Conservation (phyloP, 2,329 filamentous ascomycete species). For the Sordariomycetes sp. region DNA sequence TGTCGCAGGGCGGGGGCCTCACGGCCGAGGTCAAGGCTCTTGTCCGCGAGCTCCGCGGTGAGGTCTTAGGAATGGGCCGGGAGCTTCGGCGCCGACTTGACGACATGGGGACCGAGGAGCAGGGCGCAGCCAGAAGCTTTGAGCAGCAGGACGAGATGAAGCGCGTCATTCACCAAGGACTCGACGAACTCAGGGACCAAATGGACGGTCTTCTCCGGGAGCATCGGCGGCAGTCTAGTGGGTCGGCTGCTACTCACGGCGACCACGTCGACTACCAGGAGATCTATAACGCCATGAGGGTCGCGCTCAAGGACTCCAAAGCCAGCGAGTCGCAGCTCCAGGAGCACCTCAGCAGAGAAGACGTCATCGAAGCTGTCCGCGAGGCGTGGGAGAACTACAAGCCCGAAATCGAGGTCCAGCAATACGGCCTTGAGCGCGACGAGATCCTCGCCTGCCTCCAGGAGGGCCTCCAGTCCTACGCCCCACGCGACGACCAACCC, state of each 20-base stretch:
- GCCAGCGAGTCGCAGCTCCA: conserved; percentile 8
- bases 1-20: conserved; percentile 74
- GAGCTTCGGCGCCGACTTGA: conserved; percentile 83
- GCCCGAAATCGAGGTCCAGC: conserved; percentile 81
- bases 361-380: conserved; percentile 73
- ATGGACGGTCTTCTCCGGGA: conserved; percentile 70
- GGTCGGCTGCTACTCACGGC: conserved; percentile 46
- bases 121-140: conserved; percentile 13
- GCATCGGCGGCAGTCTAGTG: conserved; percentile 54
- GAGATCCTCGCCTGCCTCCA: conserved; percentile 79
- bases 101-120: conserved; percentile 37
- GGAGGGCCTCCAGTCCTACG: conserved; percentile 72
- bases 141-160: conserved; percentile 1
- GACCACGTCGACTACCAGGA: conserved; percentile 63
- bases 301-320: conserved; percentile 48
- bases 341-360: conserved; percentile 51
- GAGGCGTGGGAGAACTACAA: conserved; percentile 93
- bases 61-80: conserved; percentile 88
- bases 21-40: conserved; percentile 87
- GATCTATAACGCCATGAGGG: conserved; percentile 73
- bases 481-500: conserved; percentile 35
- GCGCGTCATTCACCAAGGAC: conserved; percentile 64
- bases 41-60: conserved; percentile 77
- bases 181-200: conserved; percentile 72
- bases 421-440: conserved; percentile 79